Conservation (phyloP, 2,329 filamentous ascomycete species). For the Graphilbum fragrans region DNA sequence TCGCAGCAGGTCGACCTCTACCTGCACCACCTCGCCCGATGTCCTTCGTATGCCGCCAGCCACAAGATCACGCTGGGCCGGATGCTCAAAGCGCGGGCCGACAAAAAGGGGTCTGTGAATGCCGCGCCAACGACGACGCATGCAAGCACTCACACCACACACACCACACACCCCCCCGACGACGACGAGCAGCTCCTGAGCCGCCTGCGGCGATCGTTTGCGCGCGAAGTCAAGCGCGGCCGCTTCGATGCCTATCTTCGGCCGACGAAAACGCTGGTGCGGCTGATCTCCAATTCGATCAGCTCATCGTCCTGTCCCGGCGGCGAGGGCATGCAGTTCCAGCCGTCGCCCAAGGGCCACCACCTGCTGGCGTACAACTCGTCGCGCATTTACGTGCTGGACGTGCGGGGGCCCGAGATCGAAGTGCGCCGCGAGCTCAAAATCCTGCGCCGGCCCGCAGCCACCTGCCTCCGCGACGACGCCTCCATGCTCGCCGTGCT, state of each 20-base stretch:
- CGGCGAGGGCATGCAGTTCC: constrained; percentile 78
- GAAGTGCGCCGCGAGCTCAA: constrained; percentile 62
- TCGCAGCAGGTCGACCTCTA: constrained; percentile 54
- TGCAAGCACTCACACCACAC: not conserved
- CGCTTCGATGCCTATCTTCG: constrained; percentile 66
- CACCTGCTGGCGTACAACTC: constrained; percentile 74
- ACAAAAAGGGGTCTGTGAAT: too few species aligned
- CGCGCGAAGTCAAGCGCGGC: constrained; percentile 61
- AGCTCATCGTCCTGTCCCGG: constrained; percentile 74
- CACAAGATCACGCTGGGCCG: constrained; percentile 18
- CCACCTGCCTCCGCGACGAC: constrained; percentile 69
- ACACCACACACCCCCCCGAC: constrained; percentile 19
- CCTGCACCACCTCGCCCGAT: constrained; percentile 47
- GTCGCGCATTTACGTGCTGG: constrained; percentile 69
- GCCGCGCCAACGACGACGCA: too few species aligned
- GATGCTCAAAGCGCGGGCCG: too few species aligned
- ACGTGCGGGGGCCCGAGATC: constrained; percentile 42
- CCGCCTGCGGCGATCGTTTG: constrained; percentile 52
- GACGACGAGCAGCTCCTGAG: constrained; percentile 36
- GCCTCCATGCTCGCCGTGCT: constrained; percentile 66
- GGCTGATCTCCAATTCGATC: constrained; percentile 70
- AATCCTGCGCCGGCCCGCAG: constrained; percentile 61
- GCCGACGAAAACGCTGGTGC: constrained; percentile 59
- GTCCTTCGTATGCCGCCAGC: constrained; percentile 44
- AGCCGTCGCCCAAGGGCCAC: constrained; percentile 62